phyloP scores from a whole-genome alignment of 2,329 filamentous ascomycete genomes.

The Cladobotryum protrusum region DNA sequence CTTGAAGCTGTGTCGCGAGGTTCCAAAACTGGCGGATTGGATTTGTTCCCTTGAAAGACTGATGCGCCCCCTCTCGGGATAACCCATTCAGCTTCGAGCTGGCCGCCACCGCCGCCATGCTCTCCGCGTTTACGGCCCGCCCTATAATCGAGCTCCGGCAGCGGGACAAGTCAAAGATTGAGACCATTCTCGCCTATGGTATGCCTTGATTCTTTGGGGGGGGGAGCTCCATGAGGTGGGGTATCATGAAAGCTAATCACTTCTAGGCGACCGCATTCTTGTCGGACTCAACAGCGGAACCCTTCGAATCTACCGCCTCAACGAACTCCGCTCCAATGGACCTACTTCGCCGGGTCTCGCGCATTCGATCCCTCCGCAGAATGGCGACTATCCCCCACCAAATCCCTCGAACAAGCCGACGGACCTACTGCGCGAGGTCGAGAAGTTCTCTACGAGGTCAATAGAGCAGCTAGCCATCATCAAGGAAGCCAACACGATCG shows the following conservation, averaged over 20 bases:
- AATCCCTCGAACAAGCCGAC: slow-evolving; percentile 50
- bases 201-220: slow-evolving; percentile 19
- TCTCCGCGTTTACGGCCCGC: slow-evolving; percentile 94
- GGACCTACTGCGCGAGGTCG: slow-evolving; percentile 83
- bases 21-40: slow-evolving; percentile 1
- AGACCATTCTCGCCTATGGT: slow-evolving; percentile 90
- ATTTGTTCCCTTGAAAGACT: slow-evolving; percentile 11
- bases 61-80: slow-evolving; percentile 25
- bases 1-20: neutral
- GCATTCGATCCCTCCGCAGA: slow-evolving; percentile 21
- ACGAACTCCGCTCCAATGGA: slow-evolving; percentile 49
- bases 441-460: slow-evolving; percentile 85
- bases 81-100: slow-evolving; percentile 33
- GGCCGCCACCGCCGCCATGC: slow-evolving; percentile 55
- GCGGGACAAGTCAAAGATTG: slow-evolving; percentile 94
- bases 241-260: neutral
- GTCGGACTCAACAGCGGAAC: slow-evolving; percentile 87
- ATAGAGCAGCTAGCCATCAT: slow-evolving; percentile 93
- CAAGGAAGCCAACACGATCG: slow-evolving; percentile 86
- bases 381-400: slow-evolving; percentile 24
- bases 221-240: neutral
- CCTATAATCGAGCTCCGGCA: slow-evolving; percentile 95
- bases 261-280: slow-evolving; percentile 74
- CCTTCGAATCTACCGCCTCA: slow-evolving; percentile 85
- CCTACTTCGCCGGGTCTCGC: slow-evolving; percentile 21